Evolutionary conservation across 169 alveolate genomes (phyloP), one percentile per base, ranked within the genome.

Genomic region (Babesia bovis): DNA sequence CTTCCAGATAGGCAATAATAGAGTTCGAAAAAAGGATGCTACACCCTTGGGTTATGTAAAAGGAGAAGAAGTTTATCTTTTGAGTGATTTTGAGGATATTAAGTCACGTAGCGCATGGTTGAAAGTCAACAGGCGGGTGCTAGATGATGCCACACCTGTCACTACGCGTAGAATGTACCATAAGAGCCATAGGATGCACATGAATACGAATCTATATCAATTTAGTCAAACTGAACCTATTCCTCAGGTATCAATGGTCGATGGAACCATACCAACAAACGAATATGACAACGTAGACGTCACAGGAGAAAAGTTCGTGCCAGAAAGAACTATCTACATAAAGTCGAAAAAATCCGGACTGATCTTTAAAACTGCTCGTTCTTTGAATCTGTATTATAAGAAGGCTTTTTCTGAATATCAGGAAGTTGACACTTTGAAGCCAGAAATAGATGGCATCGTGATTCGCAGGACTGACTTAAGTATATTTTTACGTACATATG

Each of bases 361-460:
- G 21, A 25, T 79, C 23, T 21, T 57, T 35, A 35, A 25, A 42
- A 41, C 75, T 6, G 79, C 66, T 6, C 35, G 55, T 17, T 28
- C 49, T 6, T n/a, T 50, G 66, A 19, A 30, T 6, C 19, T 79
- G 25, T 40, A 23, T 19, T 40, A 66, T 68, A 79, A 69, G 40
- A 60, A 66, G 0, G 87, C 87, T 5, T 69, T 67, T 32, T 67
- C 83, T 21, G 50, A 77, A 6, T 67, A 50, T 23, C 60, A 40
- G 55, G 30, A 60, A 33, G 49, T 12, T 5, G 72, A 52, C 21
- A 15, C 60, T 17, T 38, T 53, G 13, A 58, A 59, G 58, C 74
- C 87, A 7, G 69, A 69, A 33, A 60, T 79, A 4, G 69, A 79
- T 57, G 87, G 87, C 26, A 51, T 79, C 1, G 70, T 79, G 30